Base-by-base conservation (phyloP, 345 rosid genomes). In the Populus alba region DNA sequence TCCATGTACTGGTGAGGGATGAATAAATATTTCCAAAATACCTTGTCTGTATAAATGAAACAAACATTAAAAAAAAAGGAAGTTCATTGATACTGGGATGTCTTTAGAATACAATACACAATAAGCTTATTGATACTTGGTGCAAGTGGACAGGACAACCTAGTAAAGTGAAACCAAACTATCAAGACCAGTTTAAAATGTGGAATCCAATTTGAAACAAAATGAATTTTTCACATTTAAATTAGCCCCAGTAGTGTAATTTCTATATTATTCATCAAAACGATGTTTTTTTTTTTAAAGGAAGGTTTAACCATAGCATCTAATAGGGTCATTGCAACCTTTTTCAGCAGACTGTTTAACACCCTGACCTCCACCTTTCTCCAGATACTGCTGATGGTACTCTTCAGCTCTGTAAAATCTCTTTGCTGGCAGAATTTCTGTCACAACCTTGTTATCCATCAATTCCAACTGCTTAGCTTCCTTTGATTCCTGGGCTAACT, bases 331-430 rank as follows among this genome's bases (percentile, higher is more conserved):
- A 59, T 77, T 86, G 87, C 98, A 92, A 72, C 92, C 91, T 81
- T 92, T 92, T 49, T 77, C 83, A 43, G 92, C 89, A 17, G 91
- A 90, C 37, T 92, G 98, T 71, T 87, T 88, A 2, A 31, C 9
- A 57, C 95, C 92, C 35, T 29, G 41, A 10, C 95, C 75, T 9
- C 97, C 94, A 0, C 97, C 94, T 79, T 92, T 94, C 23, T 89
- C 92, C n/a, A 94, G 88, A 81, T 92, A 89, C 83, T 90, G 98
- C 81, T 94, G 98, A 75, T 92, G 98, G 81, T 94, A 88, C 38
- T 85, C 87, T 59, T 92, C 97, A 0, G 98, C 98, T 75, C 91
- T 82, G 88, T 90, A 92, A 85, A 92, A 94, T 71, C 87, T 91
- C 79, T 83, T 91, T 6, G 94, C 97, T 1, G 92, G 92, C 75